Percentiles rank a stretch among this genome's conserved stretches.
phyloP scores from a whole-genome alignment of 176 grass and related monocot genomes.

The Phragmites australis region DNA sequence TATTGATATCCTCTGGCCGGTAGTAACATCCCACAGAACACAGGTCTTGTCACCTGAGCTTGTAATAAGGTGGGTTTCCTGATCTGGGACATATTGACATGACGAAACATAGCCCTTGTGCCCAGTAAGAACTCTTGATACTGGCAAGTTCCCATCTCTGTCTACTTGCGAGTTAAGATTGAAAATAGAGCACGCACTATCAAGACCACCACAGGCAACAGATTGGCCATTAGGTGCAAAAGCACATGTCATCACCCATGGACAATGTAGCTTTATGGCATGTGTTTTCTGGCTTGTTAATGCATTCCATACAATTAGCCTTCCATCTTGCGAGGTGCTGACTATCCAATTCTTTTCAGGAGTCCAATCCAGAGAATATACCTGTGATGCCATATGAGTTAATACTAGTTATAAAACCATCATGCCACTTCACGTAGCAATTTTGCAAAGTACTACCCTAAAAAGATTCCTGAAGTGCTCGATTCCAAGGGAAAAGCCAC shows the following conservation, averaged over 20 bases:
- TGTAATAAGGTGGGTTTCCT: constrained; percentile 85
- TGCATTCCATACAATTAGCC: constrained; percentile 98
- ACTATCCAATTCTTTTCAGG: constrained; percentile 98
- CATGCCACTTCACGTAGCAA: constrained; percentile 1
- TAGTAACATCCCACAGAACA: constrained; percentile 91
- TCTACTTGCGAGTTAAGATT: constrained; percentile 90
- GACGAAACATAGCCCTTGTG: constrained; percentile 97
- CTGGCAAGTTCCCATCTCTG: constrained; percentile 84
- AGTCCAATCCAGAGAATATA: constrained; percentile 99
- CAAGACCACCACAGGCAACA: constrained; percentile 97
- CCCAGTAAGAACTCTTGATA: constrained; percentile 82
- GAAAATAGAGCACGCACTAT: constrained; percentile 97
- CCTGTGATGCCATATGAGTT: constrained; percentile 49
- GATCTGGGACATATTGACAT: constrained; percentile 93
- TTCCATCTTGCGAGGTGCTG: constrained; percentile 89
- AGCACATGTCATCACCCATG: constrained; percentile 97
- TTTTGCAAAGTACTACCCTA: not conserved
- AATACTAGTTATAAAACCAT: constrained; percentile 29
- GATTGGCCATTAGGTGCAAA: constrained; percentile 95
- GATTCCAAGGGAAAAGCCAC: not conserved
- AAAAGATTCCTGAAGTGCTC: not conserved
- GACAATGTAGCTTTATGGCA: constrained; percentile 92
- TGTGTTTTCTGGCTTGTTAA: constrained; percentile 99
- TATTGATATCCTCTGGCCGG: constrained; percentile 91
- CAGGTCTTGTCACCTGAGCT: constrained; percentile 94